phyloP scores from a whole-genome alignment of 2,329 filamentous ascomycete genomes.

The Talaromyces sp. region DNA sequence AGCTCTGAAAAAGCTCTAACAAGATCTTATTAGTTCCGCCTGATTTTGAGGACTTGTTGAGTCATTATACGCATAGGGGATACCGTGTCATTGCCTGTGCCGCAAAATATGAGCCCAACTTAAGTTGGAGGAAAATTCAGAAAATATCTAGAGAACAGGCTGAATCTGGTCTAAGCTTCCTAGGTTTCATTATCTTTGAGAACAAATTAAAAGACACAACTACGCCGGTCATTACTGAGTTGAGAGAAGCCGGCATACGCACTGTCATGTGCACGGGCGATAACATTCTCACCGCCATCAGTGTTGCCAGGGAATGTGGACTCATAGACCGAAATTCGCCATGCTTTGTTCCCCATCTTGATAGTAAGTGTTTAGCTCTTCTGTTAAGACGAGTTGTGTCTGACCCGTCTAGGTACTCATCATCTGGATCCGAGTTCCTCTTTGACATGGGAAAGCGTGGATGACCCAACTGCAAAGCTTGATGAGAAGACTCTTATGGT shows the following conservation, averaged over 20 bases:
- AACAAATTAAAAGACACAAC: conserved; percentile 95
- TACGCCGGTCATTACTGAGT: conserved; percentile 73
- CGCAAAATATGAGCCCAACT: conserved; percentile 77
- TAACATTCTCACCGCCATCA: conserved; percentile 95
- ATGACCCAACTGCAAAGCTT: conserved; percentile 72
- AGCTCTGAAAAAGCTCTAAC: background rate
- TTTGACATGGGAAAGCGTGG: conserved; percentile 91
- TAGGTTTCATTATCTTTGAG: conserved; percentile 97
- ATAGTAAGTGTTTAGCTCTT: conserved; percentile 50
- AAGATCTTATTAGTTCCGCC: conserved; percentile 58
- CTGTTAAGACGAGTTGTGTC: background rate
- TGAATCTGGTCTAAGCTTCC: conserved; percentile 78
- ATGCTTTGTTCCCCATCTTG: conserved; percentile 90
- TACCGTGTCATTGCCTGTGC: conserved; percentile 96
- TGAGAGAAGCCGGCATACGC: conserved; percentile 77
- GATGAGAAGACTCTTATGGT: conserved; percentile 74
- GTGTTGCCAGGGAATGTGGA: conserved; percentile 85
- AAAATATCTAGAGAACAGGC: conserved; percentile 87
- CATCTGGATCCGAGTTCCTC: conserved; percentile 67
- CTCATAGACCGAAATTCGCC: conserved; percentile 77
- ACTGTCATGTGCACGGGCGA: conserved; percentile 97
- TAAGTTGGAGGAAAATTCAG: conserved; percentile 91
- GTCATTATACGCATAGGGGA: conserved; percentile 89
- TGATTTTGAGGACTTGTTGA: conserved; percentile 86
- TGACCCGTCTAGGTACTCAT: conserved; percentile 18